Conservation (phyloP, 1,139 yeast species). For the Yamadazyma atlantica region DNA sequence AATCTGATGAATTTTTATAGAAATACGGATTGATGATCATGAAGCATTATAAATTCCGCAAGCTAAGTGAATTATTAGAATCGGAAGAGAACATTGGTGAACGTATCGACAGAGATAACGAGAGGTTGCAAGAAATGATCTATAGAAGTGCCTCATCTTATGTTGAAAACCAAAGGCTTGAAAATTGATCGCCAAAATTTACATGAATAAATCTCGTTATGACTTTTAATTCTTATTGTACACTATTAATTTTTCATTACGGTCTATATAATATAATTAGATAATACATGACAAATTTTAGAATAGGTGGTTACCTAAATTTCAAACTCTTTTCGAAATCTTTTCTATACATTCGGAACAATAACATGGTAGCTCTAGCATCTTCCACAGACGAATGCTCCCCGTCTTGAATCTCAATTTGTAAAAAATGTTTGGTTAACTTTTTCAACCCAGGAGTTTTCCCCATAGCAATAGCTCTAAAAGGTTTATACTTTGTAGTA, state of each 20-base stretch:
- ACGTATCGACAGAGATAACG: slow-evolving; percentile 23
- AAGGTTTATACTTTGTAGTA: slow-evolving; percentile 65
- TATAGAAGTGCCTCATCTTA: slow-evolving; percentile 41
- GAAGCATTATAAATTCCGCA: slow-evolving; percentile 18
- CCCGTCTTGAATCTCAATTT: slow-evolving; percentile 66
- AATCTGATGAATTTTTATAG: slow-evolving; percentile 18
- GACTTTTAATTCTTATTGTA: slow-evolving; percentile 1
- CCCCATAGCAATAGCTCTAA: slow-evolving; percentile 59
- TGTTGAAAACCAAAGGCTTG: slow-evolving; percentile 38
- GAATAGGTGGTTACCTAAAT: background rate
- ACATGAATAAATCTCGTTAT: background rate
- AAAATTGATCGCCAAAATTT: slow-evolving; percentile 17
- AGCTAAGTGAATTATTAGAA: slow-evolving; percentile 13
- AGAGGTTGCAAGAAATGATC: slow-evolving; percentile 33
- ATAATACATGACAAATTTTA: background rate
- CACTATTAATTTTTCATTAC: background rate
- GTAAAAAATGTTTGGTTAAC: slow-evolving; percentile 56
- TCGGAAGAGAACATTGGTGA: slow-evolving; percentile 15
- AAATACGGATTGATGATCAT: slow-evolving; percentile 14
- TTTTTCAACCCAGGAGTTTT: slow-evolving; percentile 72
- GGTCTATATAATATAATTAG: background rate
- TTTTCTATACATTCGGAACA: slow-evolving; percentile 60
- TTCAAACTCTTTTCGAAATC: slow-evolving; percentile 51
- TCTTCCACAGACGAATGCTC: slow-evolving; percentile 89
- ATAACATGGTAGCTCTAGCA: slow-evolving; percentile 82